phyloP scores from a whole-genome alignment of 805 yeast species.

The Candida sakaeoensis region DNA sequence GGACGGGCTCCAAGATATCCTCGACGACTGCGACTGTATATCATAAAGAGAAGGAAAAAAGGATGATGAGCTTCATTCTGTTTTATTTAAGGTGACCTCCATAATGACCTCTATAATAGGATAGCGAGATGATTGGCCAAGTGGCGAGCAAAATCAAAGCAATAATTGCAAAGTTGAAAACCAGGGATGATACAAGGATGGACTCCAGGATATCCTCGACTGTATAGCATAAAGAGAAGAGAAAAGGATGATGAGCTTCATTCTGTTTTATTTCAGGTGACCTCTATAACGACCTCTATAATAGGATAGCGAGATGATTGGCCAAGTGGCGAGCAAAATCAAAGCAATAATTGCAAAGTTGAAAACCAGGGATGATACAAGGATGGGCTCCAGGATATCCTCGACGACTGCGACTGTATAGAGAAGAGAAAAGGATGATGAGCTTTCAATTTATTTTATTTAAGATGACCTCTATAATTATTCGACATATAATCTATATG shows the following conservation, averaged over 20 bases:
- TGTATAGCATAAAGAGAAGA: no score
- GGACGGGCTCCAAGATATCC: constrained; percentile 15
- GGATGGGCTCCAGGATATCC: constrained; percentile 15
- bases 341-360: constrained; percentile 21
- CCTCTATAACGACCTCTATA: no score
- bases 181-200: constrained; percentile 28
- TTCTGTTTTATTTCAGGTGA: no score
- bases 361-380: constrained; percentile 28
- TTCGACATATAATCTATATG: constrained; percentile 64
- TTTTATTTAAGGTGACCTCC: no score
- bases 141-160: constrained; percentile 13
- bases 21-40: constrained; percentile 5
- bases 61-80: no score
- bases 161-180: constrained; percentile 23
- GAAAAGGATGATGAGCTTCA: no score
- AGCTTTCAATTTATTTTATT: no score
- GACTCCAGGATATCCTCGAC: constrained; percentile 13
- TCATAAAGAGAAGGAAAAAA: no score
- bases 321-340: constrained; percentile 11
- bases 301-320: background rate
- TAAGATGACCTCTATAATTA: constrained; percentile 39
- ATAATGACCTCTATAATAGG: no score
- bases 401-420: constrained; percentile 5
- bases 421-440: no score
- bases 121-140: background rate